Conservation (phyloP, 305 asterid species). For the Nicotiana rustica region DNA sequence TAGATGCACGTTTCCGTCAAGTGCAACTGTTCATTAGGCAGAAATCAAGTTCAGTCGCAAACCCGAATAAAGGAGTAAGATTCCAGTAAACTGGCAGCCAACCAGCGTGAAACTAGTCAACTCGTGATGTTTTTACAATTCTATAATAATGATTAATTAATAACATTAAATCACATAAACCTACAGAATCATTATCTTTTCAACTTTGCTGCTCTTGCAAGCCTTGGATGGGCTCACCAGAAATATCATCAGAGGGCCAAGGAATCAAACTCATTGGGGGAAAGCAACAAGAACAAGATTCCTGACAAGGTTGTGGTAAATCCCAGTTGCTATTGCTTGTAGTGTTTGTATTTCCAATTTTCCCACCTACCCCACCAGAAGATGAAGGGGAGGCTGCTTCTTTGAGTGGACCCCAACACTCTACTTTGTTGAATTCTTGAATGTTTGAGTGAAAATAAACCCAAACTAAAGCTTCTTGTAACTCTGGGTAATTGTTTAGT, state of each 20-base stretch:
- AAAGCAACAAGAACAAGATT: constrained; percentile 78
- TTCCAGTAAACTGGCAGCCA: too few species aligned
- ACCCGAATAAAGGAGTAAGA: too few species aligned
- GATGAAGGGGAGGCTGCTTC: constrained; percentile 51
- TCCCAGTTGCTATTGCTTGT: constrained; percentile 30
- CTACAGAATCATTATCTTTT: constrained; percentile 19
- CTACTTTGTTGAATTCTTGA: constrained; percentile 86
- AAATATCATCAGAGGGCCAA: constrained; percentile 37
- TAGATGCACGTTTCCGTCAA: constrained; percentile 13
- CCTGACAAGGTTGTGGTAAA: constrained; percentile 66
- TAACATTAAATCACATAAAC: constrained; percentile 18
- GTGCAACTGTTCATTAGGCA: constrained; percentile 23
- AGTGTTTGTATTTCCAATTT: constrained; percentile 22
- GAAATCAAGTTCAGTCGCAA: not conserved
- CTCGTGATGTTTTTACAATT: not conserved
- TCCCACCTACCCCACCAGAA: constrained; percentile 30
- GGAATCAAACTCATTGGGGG: constrained; percentile 62
- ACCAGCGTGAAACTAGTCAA: too few species aligned
- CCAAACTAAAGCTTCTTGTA: constrained; percentile 82
- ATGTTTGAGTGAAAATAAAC: constrained; percentile 91
- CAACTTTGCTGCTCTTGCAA: constrained; percentile 42
- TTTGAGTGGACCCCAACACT: constrained; percentile 92
- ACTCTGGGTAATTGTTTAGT: constrained; percentile 72
- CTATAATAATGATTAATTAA: constrained; percentile 24
- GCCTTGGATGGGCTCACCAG: constrained; percentile 13